phyloP scores from a whole-genome alignment of 768 basidiomycete species.

The Suillus clintonianus region DNA sequence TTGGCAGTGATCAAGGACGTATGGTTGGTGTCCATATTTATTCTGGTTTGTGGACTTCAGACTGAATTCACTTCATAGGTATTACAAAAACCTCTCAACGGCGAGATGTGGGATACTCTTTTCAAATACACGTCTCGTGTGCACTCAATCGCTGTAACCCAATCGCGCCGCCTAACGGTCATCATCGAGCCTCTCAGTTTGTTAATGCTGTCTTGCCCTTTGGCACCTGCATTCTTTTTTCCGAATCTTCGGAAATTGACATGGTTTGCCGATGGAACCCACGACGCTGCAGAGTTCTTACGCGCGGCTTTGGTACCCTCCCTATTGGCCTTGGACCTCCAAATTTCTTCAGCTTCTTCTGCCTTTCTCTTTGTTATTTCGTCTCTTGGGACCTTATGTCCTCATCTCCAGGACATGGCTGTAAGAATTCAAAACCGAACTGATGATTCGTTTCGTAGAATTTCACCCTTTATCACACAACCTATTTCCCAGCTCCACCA shows the following conservation, averaged over 20 bases:
- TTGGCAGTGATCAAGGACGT: background rate
- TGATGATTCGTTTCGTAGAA: background rate
- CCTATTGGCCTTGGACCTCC: background rate
- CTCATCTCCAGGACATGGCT: background rate
- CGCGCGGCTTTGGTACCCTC: slow-evolving; percentile 21
- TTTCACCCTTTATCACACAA: background rate
- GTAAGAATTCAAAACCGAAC: too few relatives aligned
- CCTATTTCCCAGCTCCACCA: background rate
- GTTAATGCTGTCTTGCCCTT: slow-evolving; percentile 16
- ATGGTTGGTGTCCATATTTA: background rate
- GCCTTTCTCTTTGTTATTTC: background rate
- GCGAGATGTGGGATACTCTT: slow-evolving; percentile 19
- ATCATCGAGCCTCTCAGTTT: background rate
- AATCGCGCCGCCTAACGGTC: background rate
- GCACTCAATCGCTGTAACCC: slow-evolving; percentile 16
- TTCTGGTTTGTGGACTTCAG: background rate
- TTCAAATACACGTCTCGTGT: slow-evolving; percentile 18
- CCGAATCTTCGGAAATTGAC: slow-evolving; percentile 20
- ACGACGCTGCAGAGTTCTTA: slow-evolving; percentile 19
- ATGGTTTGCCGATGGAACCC: slow-evolving; percentile 24
- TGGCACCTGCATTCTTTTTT: slow-evolving; percentile 18
- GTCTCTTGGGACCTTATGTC: background rate
- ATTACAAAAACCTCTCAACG: background rate
- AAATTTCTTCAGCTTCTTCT: background rate
- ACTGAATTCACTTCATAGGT: background rate